These are phyloP conservation scores for Pleurotus giganteus DNA, from an alignment of 768 basidiomycete species.

Conservation along the genomic window DNA sequence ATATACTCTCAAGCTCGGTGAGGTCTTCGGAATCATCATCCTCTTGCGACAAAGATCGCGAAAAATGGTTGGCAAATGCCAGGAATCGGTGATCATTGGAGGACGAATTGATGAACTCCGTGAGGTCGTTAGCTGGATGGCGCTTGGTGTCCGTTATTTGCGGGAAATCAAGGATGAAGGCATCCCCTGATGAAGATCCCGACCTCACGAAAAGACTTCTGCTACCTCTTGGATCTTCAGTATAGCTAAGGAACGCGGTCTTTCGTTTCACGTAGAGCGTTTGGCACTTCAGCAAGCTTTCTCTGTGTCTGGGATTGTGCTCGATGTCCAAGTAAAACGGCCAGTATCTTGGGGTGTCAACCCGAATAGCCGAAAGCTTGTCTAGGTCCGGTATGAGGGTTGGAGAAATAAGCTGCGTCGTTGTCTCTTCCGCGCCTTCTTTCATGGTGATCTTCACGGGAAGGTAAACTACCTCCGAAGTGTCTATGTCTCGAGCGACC, in stretches of 20 bases:
- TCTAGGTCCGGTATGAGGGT: conserved; percentile 91
- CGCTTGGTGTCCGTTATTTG: conserved; percentile 63
- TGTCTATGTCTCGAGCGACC: conserved; percentile 89
- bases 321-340: conserved; percentile 83
- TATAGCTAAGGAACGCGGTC: conserved; percentile 90
- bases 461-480: conserved; percentile 85
- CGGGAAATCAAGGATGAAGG: conserved; percentile 84
- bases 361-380: conserved; percentile 74
- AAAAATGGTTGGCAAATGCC: conserved; percentile 78
- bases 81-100: conserved; percentile 80
- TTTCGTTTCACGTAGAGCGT: conserved; percentile 91
- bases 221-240: conserved; percentile 91
- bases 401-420: conserved; percentile 83
- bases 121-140: conserved; percentile 71
- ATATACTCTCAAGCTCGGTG: conserved; percentile 55
- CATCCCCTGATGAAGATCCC: conserved; percentile 80
- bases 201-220: conserved; percentile 88
- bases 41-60: conserved; percentile 31
- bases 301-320: conserved; percentile 62
- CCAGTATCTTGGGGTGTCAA: conserved; percentile 96
- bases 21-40: conserved; percentile 46
- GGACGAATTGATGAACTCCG: conserved; percentile 84
- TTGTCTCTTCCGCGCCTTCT: conserved; percentile 61
- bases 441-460: conserved; percentile 85
- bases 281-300: conserved; percentile 68